These are phyloP conservation scores for Urochloa ruziziensis DNA, from an alignment of 176 grass and related monocot species.

Conservation along the genomic window DNA sequence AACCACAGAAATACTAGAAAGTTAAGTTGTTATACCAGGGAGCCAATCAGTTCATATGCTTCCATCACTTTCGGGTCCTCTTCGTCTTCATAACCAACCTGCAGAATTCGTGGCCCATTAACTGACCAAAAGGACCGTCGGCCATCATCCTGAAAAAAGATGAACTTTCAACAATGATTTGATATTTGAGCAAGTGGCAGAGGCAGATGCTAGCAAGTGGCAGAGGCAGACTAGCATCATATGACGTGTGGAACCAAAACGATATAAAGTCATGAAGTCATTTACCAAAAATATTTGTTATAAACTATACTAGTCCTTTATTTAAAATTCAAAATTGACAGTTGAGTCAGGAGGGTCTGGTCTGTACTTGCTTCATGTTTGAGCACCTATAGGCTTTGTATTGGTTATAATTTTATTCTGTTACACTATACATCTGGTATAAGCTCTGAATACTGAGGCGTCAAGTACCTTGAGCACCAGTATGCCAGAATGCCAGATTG, in stretches of 20 bases:
- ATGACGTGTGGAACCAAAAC: background rate
- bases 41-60: slow-evolving; percentile 94
- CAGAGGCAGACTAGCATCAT: too few relatives aligned
- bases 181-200: background rate
- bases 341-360: background rate
- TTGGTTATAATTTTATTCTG: background rate
- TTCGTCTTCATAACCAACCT: slow-evolving; percentile 94
- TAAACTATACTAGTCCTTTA: background rate
- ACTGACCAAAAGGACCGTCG: slow-evolving; percentile 80
- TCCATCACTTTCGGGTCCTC: slow-evolving; percentile 89
- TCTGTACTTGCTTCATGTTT: background rate
- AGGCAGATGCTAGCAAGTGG: too few relatives aligned
- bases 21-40: slow-evolving; percentile 57
- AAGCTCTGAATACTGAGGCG: background rate
- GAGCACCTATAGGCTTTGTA: background rate
- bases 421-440: background rate
- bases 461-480: background rate
- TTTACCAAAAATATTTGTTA: background rate
- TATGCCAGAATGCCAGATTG: background rate
- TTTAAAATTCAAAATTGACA: background rate
- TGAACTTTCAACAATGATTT: slow-evolving; percentile 1
- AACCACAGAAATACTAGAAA: slow-evolving; percentile 31
- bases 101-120: slow-evolving; percentile 80
- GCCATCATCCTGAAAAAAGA: slow-evolving; percentile 65
- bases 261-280: background rate